phyloP scores from a whole-genome alignment of 129 eudicot genomes.

The Gnaphalium uliginosum region DNA sequence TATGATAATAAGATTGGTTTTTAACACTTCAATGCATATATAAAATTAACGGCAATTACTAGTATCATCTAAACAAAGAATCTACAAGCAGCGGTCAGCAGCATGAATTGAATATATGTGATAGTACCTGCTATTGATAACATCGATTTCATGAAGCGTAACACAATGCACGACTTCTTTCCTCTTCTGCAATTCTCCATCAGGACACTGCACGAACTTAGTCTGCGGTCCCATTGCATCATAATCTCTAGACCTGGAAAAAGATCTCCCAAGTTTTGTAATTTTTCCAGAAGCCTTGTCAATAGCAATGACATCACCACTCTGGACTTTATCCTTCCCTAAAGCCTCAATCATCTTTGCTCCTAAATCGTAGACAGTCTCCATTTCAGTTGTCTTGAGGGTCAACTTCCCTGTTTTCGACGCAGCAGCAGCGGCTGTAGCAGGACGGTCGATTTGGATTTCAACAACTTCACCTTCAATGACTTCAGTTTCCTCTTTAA shows the following conservation, averaged over 20 bases:
- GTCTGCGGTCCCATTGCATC: neutral
- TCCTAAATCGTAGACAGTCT: neutral
- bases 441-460: neutral
- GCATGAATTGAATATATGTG: neutral
- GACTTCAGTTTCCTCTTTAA: neutral
- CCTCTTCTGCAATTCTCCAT: conserved; percentile 6
- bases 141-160: conserved; percentile 5
- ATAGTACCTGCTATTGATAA: neutral
- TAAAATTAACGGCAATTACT: neutral
- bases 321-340: conserved; percentile 7
- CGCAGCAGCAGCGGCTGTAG: neutral
- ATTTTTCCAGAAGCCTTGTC: conserved; percentile 7
- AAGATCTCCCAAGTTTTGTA: conserved; percentile 1
- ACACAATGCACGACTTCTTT: conserved; percentile 2
- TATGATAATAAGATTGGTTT: too few species aligned
- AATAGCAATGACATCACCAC: conserved; percentile 2
- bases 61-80: neutral
- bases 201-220: conserved; percentile 6
- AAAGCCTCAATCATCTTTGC: neutral
- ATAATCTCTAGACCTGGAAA: conserved; percentile 7
- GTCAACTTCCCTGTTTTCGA: neutral
- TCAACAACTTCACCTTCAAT: conserved; percentile 2
- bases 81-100: neutral
- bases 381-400: neutral
- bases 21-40: neutral